Conservation (phyloP, 2,329 filamentous ascomycete genomes). For the Colletotrichum australisinense region DNA sequence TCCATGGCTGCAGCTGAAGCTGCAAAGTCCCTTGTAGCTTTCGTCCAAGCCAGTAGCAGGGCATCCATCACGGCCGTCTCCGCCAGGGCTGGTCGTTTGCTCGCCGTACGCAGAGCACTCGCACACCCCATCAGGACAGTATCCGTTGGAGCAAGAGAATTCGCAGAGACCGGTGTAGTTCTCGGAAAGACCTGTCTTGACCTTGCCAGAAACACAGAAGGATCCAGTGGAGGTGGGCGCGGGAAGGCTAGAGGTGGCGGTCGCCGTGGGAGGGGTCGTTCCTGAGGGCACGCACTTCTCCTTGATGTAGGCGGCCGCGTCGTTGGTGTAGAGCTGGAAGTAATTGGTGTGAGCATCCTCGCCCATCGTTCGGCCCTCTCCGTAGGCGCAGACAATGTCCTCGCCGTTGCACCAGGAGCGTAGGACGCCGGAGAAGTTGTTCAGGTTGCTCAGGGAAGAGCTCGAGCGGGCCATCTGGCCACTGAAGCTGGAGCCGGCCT, state of each 20-base stretch:
- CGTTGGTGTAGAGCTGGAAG: constrained; percentile 32
- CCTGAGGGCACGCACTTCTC: constrained; percentile 26
- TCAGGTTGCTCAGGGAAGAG: constrained; percentile 23
- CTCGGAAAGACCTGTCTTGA: constrained; percentile 41
- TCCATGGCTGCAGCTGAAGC: constrained; percentile 57
- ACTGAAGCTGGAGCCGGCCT: constrained; percentile 39
- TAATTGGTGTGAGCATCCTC: constrained; percentile 50
- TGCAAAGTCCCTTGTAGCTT: constrained; percentile 57
- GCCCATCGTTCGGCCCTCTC: constrained; percentile 36
- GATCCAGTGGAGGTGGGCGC: constrained; percentile 28
- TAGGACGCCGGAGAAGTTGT: constrained; percentile 23
- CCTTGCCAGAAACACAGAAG: constrained; percentile 42
- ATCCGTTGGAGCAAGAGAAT: constrained; percentile 46
- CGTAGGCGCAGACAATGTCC: constrained; percentile 53
- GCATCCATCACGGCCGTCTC: constrained; percentile 45
- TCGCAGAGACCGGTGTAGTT: constrained; percentile 50
- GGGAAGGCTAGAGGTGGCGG: constrained; percentile 15
- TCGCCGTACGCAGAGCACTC: constrained; percentile 46
- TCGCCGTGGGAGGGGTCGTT: constrained; percentile 6
- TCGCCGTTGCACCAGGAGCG: constrained; percentile 49
- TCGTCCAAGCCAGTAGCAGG: constrained; percentile 46
- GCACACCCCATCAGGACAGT: constrained; percentile 48
- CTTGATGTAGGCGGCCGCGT: constrained; percentile 32
- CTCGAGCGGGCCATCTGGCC: constrained; percentile 23
- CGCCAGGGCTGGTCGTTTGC: constrained; percentile 36